Base-by-base conservation (phyloP, 208 protist genomes). In the Trypanosoma brucei region DNA sequence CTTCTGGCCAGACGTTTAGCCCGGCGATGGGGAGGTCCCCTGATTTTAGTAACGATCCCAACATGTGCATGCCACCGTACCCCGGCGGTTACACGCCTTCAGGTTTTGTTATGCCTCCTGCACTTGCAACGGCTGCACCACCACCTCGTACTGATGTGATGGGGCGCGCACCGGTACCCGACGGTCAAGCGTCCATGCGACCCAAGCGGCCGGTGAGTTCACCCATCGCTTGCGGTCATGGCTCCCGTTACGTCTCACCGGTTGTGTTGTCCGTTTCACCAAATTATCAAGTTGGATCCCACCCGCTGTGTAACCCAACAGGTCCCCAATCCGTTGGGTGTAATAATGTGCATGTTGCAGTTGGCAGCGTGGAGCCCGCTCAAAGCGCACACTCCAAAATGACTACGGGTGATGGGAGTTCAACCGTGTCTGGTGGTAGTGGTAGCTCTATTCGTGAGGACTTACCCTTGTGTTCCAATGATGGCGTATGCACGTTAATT, bases 391-490 rank as follows among this genome's bases (percentile, higher is more conserved):
- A 55, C 36, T n/a, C 39, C 5, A 65, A 51, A 42, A 3, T 38
- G 11, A 62, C 55, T 36, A 51, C 61, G 3, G 69, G 76, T 33
- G 84, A 91, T 31, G 76, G 62, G 13, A 35, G 34, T 9, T 87
- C 81, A 0, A 70, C 59, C 39, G 64, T 81, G 34, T 90, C 88
- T 2, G 66, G 70, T 55, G 92, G 83, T 66, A 94, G 81, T 62
- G 58, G 71, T 2, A 85, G 76, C 58, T 84, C 83, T 59, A 68
- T 88, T 37, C 69, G 70, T 22, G 85, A 91, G 6, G 75, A 92
- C 34, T 66, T 94, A 4, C 62, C 72, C 1, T 62, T 92, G 0
- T 94, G 88, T 63, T 81, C 84, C 1, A 79, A 86, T 31, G 88
- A 94, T 60, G 81, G 76, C 53, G 54, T 73, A 3, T 94, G 88